Conservation (phyloP, 208 protist species). For the Wallacemonas sp. region DNA sequence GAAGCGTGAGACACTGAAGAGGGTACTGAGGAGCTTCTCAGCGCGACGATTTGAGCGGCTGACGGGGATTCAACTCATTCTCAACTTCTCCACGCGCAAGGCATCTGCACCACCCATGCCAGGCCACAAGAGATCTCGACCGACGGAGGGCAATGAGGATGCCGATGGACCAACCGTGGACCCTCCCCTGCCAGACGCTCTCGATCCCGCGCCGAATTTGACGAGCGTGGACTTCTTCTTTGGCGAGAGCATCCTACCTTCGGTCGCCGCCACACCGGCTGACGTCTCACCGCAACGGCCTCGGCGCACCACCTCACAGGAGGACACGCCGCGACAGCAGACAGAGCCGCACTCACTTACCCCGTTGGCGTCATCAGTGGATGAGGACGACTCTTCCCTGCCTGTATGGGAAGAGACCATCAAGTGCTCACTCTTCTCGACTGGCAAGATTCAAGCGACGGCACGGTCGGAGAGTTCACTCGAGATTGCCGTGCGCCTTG, state of each 20-base stretch:
- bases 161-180: too few species aligned
- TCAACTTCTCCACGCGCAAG: constrained; percentile 7
- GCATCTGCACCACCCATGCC: not conserved
- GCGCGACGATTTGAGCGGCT: constrained; percentile 9
- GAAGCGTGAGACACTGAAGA: not conserved
- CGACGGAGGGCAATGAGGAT: not conserved
- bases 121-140: not conserved
- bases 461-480: not conserved
- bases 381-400: not conserved
- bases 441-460: constrained; percentile 3
- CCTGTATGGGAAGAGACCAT: constrained; percentile 7
- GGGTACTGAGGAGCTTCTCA: not conserved
- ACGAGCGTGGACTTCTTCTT: constrained; percentile 8
- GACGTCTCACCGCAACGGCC: not conserved
- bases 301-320: too few species aligned
- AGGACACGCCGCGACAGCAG: too few species aligned
- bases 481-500: not conserved
- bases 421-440: constrained; percentile 13
- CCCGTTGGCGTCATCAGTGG: not conserved
- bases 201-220: not conserved
- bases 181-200: too few species aligned
- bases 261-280: too few species aligned
- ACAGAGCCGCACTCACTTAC: too few species aligned
- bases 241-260: not conserved
- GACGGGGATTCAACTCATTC: constrained; percentile 3